Base-by-base conservation (phyloP, 805 yeast genomes). In the Candida boleticola region DNA sequence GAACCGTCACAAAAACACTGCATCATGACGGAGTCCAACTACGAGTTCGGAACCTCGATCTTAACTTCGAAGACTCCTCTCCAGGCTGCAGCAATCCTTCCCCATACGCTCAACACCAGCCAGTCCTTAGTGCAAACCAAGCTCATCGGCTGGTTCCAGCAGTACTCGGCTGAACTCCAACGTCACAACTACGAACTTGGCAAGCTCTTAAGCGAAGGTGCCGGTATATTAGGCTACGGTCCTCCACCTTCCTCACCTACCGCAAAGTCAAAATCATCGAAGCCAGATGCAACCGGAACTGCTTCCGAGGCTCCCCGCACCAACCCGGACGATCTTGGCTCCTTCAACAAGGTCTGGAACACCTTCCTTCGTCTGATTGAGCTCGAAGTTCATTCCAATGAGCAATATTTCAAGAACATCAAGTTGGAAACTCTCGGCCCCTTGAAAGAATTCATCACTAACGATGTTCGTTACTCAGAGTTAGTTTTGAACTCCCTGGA, bases 361-460 rank as follows among this genome's bases (percentile, higher is more conserved):
- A 59, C 75, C 61, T 49, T 75, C 63, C 48, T 69, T 65, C 44
- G 78, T 69, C 53, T 77, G 72, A 25, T 73, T 66, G 53, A 85
- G 77, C 51, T 68, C 63, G 58, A 71, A 64, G 45, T 57, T 39
- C 73, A 68, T 46, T 68, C 79, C 29, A 77, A 75, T 50, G 78
- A 79, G 33, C 64, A 72, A 37, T 64, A 77, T 42, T 64, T 68
- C 49, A 62, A 65, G 33, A 61, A 57, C 29, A 64, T 83, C 58
- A 78, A 77, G 32, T 58, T 67, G 39, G 86, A 82, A 46, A 72
- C 82, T 33, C 63, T 82, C 46, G 68, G 68, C 6, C 84, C 82
- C 2, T 66, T 84, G 48, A 70, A 69, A 36, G 70, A 73, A 21
- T 79, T 76, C 46, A 66, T 79, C 29, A 71, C 79, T 36, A 76